Percentiles rank a stretch among this genome's conserved stretches.
These are phyloP conservation scores for Pseudofabraea citricarpa DNA, from an alignment of 2,329 filamentous ascomycete genomes.

Conservation along the genomic window DNA sequence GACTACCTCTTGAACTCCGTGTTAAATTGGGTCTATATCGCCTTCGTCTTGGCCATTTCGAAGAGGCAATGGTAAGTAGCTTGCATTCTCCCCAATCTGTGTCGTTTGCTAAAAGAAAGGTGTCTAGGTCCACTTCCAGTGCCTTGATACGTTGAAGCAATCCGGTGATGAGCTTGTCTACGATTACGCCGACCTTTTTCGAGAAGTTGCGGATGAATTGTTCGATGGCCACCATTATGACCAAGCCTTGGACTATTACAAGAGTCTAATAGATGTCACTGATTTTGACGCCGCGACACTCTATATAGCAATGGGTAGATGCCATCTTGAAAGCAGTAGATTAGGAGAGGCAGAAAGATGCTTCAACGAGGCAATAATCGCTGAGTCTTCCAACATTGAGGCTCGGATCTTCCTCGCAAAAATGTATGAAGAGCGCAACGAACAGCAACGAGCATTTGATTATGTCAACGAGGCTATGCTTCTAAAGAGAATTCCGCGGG, in stretches of 20 bases:
- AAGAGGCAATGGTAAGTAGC: constrained; percentile 68
- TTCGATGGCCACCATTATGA: constrained; percentile 43
- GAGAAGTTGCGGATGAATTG: constrained; percentile 61
- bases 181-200: constrained; percentile 74
- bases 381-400: constrained; percentile 67
- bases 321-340: constrained; percentile 61
- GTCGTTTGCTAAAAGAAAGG: constrained; percentile 6
- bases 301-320: constrained; percentile 46
- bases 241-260: constrained; percentile 54
- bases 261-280: constrained; percentile 44
- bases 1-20: constrained; percentile 76
- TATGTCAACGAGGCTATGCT: constrained; percentile 71
- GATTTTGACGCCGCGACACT: constrained; percentile 42
- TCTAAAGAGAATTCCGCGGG: constrained; percentile 47
- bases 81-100: no score
- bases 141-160: constrained; percentile 60
- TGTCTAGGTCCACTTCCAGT: constrained; percentile 57
- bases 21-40: constrained; percentile 81
- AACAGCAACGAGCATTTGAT: constrained; percentile 71
- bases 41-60: constrained; percentile 60
- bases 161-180: constrained; percentile 45
- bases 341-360: constrained; percentile 69
- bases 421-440: constrained; percentile 72
- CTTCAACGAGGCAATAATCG: constrained; percentile 69
- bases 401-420: constrained; percentile 76